Evolutionary conservation across 202 grass and related monocot species (phyloP).

Genomic region (Miscanthus sacchariflorus): DNA sequence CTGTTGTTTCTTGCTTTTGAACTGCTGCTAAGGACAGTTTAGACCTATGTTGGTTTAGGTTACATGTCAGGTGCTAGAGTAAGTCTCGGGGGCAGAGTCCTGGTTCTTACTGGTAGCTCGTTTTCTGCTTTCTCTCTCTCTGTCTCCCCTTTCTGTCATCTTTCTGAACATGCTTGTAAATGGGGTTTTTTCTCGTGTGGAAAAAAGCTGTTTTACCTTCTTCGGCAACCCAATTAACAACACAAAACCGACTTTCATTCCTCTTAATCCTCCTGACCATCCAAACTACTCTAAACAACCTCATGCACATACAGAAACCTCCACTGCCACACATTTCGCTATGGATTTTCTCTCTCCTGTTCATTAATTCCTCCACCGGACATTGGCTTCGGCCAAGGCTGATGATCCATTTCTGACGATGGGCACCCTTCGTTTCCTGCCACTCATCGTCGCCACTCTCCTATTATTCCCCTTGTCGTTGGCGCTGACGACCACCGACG

Average conservation of each 20-base stretch:
- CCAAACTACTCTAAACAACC: neutral
- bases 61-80: too few species aligned
- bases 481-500: constrained; percentile 24
- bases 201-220: neutral
- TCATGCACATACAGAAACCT: constrained; percentile 2
- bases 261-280: constrained; percentile 28
- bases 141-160: too few species aligned
- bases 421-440: neutral
- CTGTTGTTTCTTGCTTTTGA: too few species aligned
- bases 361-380: neutral
- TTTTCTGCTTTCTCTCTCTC: too few species aligned
- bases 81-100: too few species aligned
- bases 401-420: constrained; percentile 28
- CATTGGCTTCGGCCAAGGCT: constrained; percentile 37
- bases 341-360: neutral
- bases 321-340: neutral
- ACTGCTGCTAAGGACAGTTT: too few species aligned
- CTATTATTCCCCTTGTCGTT: constrained; percentile 17
- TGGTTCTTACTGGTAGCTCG: too few species aligned
- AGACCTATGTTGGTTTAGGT: too few species aligned
- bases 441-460: constrained; percentile 1
- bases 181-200: too few species aligned
- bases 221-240: neutral
- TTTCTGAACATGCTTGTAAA: too few species aligned
- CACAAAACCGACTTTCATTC: neutral